These are phyloP conservation scores for Termitomyces sp. DNA, from an alignment of 768 basidiomycete genomes.

Conservation along the genomic window DNA sequence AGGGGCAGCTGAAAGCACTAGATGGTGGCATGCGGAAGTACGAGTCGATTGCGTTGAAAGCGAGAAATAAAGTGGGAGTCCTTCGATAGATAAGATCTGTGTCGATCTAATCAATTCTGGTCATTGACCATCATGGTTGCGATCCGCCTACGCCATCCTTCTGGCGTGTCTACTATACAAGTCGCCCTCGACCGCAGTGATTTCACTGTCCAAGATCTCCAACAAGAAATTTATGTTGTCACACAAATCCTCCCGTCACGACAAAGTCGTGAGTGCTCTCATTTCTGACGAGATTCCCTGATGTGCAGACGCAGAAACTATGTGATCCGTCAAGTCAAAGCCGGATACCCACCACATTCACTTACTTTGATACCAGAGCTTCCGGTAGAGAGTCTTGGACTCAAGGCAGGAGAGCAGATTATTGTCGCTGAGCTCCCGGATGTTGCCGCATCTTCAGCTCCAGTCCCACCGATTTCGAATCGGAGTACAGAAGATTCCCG, in stretches of 20 bases:
- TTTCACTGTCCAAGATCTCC: slow-evolving; percentile 71
- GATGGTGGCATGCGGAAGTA: slow-evolving; percentile 23
- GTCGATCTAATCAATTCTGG: slow-evolving; percentile 2
- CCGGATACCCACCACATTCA: slow-evolving; percentile 80
- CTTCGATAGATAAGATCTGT: slow-evolving; percentile 13
- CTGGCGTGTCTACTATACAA: slow-evolving; percentile 77
- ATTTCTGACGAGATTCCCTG: neutral
- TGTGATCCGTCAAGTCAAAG: slow-evolving; percentile 49
- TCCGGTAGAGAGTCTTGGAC: slow-evolving; percentile 71
- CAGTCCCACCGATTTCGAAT: slow-evolving; percentile 5
- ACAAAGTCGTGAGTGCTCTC: slow-evolving; percentile 65
- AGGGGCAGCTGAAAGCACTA: slow-evolving; percentile 18
- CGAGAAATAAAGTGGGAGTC: slow-evolving; percentile 10
- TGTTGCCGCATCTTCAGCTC: slow-evolving; percentile 16
- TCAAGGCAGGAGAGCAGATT: slow-evolving; percentile 80
- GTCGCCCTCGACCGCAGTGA: slow-evolving; percentile 49
- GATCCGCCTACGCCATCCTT: slow-evolving; percentile 79
- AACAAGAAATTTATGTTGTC: slow-evolving; percentile 60
- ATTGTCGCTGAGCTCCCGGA: slow-evolving; percentile 56
- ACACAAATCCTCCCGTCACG: slow-evolving; percentile 72
- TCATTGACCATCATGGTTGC: slow-evolving; percentile 48
- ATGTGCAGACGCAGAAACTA: neutral
- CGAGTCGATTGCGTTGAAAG: slow-evolving; percentile 19
- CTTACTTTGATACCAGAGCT: slow-evolving; percentile 72
- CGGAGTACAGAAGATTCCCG: slow-evolving; percentile 8